A percentile compares a stretch with the other conserved stretches of the same genome.
These are phyloP conservation scores for Hypoxylon sp. DNA, from an alignment of 2,329 filamentous ascomycete species.

Conservation along the genomic window DNA sequence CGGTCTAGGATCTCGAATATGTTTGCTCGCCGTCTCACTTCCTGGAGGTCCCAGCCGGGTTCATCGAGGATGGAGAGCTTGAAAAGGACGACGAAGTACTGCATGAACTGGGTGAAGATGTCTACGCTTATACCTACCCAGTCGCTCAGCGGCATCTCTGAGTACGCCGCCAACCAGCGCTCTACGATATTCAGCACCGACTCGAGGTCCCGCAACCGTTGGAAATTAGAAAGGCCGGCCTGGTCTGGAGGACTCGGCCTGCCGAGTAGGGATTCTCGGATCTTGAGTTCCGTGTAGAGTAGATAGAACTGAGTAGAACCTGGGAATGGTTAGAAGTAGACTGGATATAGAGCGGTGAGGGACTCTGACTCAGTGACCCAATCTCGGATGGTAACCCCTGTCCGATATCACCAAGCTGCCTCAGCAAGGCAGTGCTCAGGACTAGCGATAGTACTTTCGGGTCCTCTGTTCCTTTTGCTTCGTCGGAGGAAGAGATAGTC, in stretches of 20 bases:
- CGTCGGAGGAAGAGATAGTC: conserved; percentile 29
- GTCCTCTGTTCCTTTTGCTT: conserved; percentile 12
- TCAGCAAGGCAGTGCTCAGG: conserved; percentile 41
- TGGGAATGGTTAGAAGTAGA: conserved; percentile 24
- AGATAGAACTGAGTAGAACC: conserved; percentile 45
- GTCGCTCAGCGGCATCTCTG: conserved; percentile 32
- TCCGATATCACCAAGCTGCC: conserved; percentile 43
- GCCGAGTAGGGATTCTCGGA: conserved; percentile 39
- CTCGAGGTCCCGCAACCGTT: conserved; percentile 46
- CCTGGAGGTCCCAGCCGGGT: conserved; percentile 46
- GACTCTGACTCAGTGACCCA: conserved; percentile 38
- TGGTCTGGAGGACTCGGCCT: conserved; percentile 19
- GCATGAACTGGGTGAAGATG: conserved; percentile 47
- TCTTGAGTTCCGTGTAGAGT: conserved; percentile 43
- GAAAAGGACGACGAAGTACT: conserved; percentile 48
- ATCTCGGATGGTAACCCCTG: conserved; percentile 37
- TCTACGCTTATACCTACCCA: conserved; percentile 47
- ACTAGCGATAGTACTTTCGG: conserved; percentile 26
- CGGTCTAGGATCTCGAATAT: conserved; percentile 46
- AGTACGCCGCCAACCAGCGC: conserved; percentile 40
- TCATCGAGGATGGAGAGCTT: conserved; percentile 46
- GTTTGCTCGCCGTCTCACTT: conserved; percentile 45
- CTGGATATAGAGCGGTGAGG: too few relatives aligned
- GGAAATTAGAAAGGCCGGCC: conserved; percentile 28
- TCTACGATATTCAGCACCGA: conserved; percentile 38